Evolutionary conservation across 202 grass and related monocot genomes (phyloP), one percentile per base, ranked within the genome.

Genomic region (Panicum virgatum): DNA sequence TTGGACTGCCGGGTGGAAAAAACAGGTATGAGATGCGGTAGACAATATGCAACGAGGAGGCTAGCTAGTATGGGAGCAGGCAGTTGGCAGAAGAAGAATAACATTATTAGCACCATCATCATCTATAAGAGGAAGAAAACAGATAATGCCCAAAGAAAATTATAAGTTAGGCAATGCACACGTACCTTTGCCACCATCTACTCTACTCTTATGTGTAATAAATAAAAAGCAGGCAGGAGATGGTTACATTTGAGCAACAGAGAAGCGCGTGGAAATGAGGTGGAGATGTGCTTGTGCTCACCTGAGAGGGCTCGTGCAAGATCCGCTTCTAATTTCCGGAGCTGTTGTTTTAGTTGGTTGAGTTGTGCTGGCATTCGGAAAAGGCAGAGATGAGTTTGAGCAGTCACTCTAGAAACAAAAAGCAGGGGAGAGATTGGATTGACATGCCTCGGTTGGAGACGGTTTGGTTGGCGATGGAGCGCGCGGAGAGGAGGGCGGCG

Each of bases 401-500:
- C n/a, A n/a, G n/a, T n/a, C n/a, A n/a, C n/a, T n/a, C 32, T 34
- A 34, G 4, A 34, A 34, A 34, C 32, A 34, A 34, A 42, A 71
- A 65, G 11, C n/a, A 44, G n/a, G 32, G 12, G 8, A 6, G 23
- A 20, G 61, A 37, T 53, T 20, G 7, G 5, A 58, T 7, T 52
- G 19, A 14, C 3, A 10, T 45, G 44, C 78, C 72, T 81, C 46
- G 62, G 38, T 75, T 80, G 43, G 73, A 53, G 76, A 92, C 77
- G 66, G 69, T 85, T 48, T 69, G 52, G 14, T 82, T 36, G 20
- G 92, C 81, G 57, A 86, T 53, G 75, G 82, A 82, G 83, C 91
- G 90, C 61, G 89, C 85, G 4, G 88, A 89, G 86, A 63, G 65
- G 73, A 94, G 44, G 48, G 83, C 83, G 23, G 58, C 81, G 79